Conservation (phyloP, 75 land plant species). For the Pinus albicaulis region DNA sequence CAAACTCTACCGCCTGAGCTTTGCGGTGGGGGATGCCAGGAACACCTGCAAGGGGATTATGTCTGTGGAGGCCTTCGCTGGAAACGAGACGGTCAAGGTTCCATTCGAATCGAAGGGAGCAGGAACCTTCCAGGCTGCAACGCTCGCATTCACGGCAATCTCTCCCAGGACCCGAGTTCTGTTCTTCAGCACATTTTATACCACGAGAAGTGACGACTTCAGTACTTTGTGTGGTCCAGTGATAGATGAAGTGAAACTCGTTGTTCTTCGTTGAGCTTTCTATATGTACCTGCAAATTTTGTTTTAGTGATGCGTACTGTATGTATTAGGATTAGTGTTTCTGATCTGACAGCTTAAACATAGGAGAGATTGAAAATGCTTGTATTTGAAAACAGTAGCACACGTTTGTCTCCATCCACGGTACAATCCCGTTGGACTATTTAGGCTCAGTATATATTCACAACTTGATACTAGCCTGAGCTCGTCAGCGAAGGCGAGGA, state of each 20-base stretch:
- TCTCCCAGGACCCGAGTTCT: conserved; percentile 11
- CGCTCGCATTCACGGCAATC: conserved; percentile 19
- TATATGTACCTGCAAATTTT: no score
- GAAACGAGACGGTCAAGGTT: conserved; percentile 17
- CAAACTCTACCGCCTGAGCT: conserved; percentile 19
- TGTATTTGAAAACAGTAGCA: no score
- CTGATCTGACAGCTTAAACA: no score
- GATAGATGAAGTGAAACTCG: background rate
- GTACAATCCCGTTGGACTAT: no score
- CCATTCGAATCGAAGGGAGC: conserved; percentile 29
- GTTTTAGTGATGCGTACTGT: no score
- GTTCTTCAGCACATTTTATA: conserved; percentile 21
- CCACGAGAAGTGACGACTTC: conserved; percentile 21
- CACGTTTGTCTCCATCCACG: no score
- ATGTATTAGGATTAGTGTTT: no score
- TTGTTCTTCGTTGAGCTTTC: no score
- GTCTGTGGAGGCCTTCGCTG: conserved; percentile 33
- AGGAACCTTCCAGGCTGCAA: conserved; percentile 18
- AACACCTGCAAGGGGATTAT: conserved; percentile 59
- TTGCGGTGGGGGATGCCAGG: conserved; percentile 37
- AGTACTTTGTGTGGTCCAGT: background rate
- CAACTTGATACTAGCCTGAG: no score
- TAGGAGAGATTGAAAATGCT: no score
- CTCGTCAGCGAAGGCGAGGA: no score
- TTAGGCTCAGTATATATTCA: no score